These are phyloP conservation scores for Microcyclospora pomicola DNA, from an alignment of 2,329 filamentous ascomycete genomes.

Conservation along the genomic window DNA sequence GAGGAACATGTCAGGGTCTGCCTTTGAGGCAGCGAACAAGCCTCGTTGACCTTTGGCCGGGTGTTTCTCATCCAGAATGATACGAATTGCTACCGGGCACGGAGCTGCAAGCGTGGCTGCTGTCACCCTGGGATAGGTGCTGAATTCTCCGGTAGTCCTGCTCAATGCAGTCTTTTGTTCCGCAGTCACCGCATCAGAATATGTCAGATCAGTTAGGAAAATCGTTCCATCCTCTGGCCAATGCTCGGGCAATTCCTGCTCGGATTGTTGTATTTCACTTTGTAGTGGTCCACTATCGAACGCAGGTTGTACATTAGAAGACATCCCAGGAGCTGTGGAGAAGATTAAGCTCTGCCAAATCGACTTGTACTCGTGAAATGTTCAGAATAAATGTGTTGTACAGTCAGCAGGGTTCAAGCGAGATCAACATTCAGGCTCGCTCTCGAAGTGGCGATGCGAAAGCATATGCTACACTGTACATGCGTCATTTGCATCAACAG, in stretches of 20 bases:
- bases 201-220: slow-evolving; percentile 21
- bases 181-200: slow-evolving; percentile 14
- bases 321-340: too few relatives aligned
- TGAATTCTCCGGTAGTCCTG: slow-evolving; percentile 13
- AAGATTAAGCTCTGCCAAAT: too few relatives aligned
- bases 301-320: too few relatives aligned
- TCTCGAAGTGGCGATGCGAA: too few relatives aligned
- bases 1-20: slow-evolving; percentile 33
- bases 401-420: too few relatives aligned
- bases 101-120: slow-evolving; percentile 15
- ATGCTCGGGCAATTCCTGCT: slow-evolving; percentile 9
- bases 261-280: too few relatives aligned
- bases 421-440: too few relatives aligned
- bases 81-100: slow-evolving; percentile 28
- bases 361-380: too few relatives aligned
- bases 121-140: slow-evolving; percentile 12
- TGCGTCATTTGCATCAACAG: too few relatives aligned
- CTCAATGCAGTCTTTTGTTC: slow-evolving; percentile 15
- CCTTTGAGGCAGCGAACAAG: slow-evolving; percentile 32
- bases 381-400: too few relatives aligned
- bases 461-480: too few relatives aligned
- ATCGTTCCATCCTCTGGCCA: slow-evolving; percentile 18
- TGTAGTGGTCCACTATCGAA: too few relatives aligned
- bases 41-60: slow-evolving; percentile 36
- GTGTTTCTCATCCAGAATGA: slow-evolving; percentile 29